Base-by-base conservation (phyloP, 129 eudicot genomes). In the Ambrosia artemisiifolia region DNA sequence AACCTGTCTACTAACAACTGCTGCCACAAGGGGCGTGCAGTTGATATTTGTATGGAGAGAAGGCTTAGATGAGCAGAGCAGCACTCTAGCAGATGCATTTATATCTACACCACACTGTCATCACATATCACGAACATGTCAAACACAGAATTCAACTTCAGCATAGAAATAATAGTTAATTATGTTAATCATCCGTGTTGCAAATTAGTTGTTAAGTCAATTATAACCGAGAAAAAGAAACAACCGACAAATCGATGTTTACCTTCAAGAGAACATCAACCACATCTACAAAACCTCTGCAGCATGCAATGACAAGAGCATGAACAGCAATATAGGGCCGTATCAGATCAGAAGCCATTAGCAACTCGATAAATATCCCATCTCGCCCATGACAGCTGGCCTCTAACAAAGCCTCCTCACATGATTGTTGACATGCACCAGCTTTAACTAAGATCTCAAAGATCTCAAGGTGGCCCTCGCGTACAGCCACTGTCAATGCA, bases 321-420 rank as follows among this genome's bases (percentile, higher is more conserved):
- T 83, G 96, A 11, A 83, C 85, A 40, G 91, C 91, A 72, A 84
- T 73, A 73, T 86, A 88, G 73, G 98, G 94, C 32, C 96, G 87
- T 19, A 94, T 88, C 62, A 94, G 81, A 78, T 88, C 96, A 79
- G 98, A 83, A 63, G 67, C 84, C 89, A 94, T 94, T 71, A 94
- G 82, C 72, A 81, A 75, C 81, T 88, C 88, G 33, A 80, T 84
- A 76, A 76, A 70, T 13, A 65, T 80, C 49, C 88, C 85, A 11
- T 75, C 76, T 9, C 85, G 65, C 51, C 98, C 98, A 72, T 86
- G 89, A 81, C 75, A 79, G 87, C 98, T 84, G 67, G 92, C 96
- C 76, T 90, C 98, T 56, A 90, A 47, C 59, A 94, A 77, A 47
- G 98, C 98, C 63, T 94, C 96, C 87, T 94, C 98, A 40, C 98